Percentiles rank a stretch among this genome's conserved stretches.
phyloP scores from a whole-genome alignment of 805 yeast species.

The Naumovozyma castellii region DNA sequence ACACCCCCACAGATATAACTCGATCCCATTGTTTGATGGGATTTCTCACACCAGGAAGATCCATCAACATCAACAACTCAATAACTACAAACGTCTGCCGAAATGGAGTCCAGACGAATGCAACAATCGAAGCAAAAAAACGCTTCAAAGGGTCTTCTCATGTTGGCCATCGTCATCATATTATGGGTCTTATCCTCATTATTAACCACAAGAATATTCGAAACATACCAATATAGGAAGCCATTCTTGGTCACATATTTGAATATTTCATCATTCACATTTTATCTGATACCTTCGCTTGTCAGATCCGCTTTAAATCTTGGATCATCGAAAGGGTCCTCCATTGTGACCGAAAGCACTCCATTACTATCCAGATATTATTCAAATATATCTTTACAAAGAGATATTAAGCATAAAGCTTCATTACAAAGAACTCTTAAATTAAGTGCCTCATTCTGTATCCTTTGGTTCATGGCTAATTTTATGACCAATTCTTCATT shows the following conservation, averaged over 20 bases:
- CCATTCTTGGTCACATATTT: constrained; percentile 88
- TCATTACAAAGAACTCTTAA: constrained; percentile 51
- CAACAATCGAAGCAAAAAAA: no score
- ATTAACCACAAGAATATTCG: constrained; percentile 63
- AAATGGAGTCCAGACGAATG: no score
- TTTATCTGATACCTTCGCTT: constrained; percentile 54
- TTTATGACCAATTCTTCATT: constrained; percentile 75
- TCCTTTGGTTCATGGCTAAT: constrained; percentile 82
- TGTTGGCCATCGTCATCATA: constrained; percentile 61
- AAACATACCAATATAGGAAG: constrained; percentile 56
- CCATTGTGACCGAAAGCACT: not conserved
- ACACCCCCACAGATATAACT: no score
- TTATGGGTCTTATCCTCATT: constrained; percentile 87
- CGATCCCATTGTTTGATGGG: no score
- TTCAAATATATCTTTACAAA: no score
- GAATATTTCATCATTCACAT: constrained; percentile 70
- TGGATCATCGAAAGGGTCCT: constrained; percentile 13
- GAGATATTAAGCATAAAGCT: no score
- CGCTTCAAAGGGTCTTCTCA: constrained; percentile 51
- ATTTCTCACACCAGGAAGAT: no score
- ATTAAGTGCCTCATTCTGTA: constrained; percentile 65
- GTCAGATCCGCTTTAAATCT: no score
- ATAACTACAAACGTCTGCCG: no score
- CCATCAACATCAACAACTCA: no score
- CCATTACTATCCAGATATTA: no score